Evolutionary conservation across 1,139 yeast genomes (phyloP), one percentile per base, ranked within the genome.

Genomic region (Petasospora rhodanensis): DNA sequence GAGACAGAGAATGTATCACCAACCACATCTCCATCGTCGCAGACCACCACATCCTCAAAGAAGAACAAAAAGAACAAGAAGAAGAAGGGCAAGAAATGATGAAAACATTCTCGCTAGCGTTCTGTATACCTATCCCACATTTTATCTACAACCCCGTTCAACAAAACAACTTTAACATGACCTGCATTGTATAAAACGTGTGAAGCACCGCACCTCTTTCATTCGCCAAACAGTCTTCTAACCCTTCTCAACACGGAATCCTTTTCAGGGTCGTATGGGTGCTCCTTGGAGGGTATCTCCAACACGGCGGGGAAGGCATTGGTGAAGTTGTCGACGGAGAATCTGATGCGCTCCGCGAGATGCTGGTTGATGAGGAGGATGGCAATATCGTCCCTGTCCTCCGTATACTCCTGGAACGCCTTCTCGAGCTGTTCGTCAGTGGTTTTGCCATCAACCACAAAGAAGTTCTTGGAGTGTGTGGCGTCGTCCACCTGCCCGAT

Each of bases 211-310:
- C 13, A 9, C n/a, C n/a, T n/a, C n/a, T n/a, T n/a, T 52, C 68
- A 86, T 64, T 89, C 97, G 28, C 97, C 97, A 66, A 89, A 89
- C 47, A 91, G 67, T 58, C 95, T 78, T 67, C 95, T 82, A 20
- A 91, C 98, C 58, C 94, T 81, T 65, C 93, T 80, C 64, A 91
- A 71, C 35, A 91, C 87, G 15, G 95, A 82, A 61, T 91, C 99
- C 76, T 89, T 93, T 59, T 89, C 97, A 16, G 98, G 98, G 59
- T 91, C 42, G 58, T 91, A 91, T 15, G 99, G 98, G 58, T 91
- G 97, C 56, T 91, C 99, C 66, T 91, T 91, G 13, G 97, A 85
- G 24, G 99, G 99, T 48, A 91, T 91, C 62, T 91, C 99, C 54
- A 91, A 70, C 32, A 91, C 78, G 4, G 98, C 96, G 7, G 99